Evolutionary conservation across 805 yeast genomes (phyloP).

Genomic region (Candida nemodendra): DNA sequence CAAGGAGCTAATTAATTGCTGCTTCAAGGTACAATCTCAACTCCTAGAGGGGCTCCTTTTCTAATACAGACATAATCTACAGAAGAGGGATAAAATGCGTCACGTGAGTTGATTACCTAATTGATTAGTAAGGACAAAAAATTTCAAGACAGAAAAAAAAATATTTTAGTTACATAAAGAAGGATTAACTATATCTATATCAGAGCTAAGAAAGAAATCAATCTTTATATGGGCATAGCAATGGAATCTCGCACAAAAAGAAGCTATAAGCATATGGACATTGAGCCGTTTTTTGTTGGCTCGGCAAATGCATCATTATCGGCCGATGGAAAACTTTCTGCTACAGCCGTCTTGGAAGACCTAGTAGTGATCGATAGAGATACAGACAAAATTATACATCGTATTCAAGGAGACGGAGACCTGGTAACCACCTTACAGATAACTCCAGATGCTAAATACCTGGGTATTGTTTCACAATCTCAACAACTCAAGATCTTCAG

Average conservation of each 20-base stretch:
- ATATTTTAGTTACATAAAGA: constrained; percentile 2
- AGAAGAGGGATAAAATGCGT: too few relatives aligned
- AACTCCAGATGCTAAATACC: constrained; percentile 68
- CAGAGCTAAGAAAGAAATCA: too few relatives aligned
- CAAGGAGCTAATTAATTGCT: too few relatives aligned
- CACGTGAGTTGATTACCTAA: too few relatives aligned
- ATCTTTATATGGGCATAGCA: too few relatives aligned
- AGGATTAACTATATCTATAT: too few relatives aligned
- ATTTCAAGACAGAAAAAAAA: constrained; percentile 3
- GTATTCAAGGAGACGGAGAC: constrained; percentile 83
- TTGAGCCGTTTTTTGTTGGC: constrained; percentile 86
- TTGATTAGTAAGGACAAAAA: too few relatives aligned
- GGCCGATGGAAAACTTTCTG: constrained; percentile 59
- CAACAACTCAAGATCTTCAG: constrained; percentile 73
- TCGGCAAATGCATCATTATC: constrained; percentile 74
- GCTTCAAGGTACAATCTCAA: too few relatives aligned
- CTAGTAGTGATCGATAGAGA: constrained; percentile 64
- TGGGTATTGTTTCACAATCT: constrained; percentile 80
- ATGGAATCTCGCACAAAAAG: constrained; percentile 24
- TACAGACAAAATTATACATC: constrained; percentile 56
- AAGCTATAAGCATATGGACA: constrained; percentile 40
- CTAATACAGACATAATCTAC: too few relatives aligned
- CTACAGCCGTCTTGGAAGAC: constrained; percentile 79
- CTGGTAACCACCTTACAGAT: constrained; percentile 70
- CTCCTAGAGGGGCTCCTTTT: too few relatives aligned